Evolutionary conservation across 2,329 filamentous ascomycete species (phyloP), one percentile per base, ranked within the genome.

Genomic region (Ophiostoma sp.): DNA sequence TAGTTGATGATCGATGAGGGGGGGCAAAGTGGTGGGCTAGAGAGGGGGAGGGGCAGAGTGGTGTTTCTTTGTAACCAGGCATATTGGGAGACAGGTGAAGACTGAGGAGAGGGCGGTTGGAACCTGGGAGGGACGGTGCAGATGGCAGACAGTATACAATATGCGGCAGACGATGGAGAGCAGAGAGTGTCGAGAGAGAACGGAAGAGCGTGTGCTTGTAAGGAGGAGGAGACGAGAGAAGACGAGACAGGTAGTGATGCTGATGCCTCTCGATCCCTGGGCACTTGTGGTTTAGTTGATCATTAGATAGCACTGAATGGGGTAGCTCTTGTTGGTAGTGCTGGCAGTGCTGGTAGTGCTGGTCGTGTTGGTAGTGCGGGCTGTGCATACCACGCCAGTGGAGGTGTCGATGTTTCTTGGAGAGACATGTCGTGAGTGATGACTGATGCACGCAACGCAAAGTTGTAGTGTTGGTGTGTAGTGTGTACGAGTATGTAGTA

Each of bases 1-100:
- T 64, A 64, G 18, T 64, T 64, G 63, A 42, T 64, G 63, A 64
- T 64, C 63, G 11, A 64, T 64, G 41, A 27, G 55, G 55, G 18
- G 62, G 42, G 41, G 63, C 11, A 18, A 64, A 27, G 40, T 18
- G 41, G 41, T n/a, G 18, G 63, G 42, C 27, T 36, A 64, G 42
- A n/a, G 41, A 44, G 62, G 40, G 41, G 62, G 41, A 44, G 62
- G 40, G 41, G 62, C 62, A 41, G 63, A 64, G n/a, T 41, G 41
- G 27, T 44, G 4, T 47, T 64, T 45, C 63, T 64, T 64, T 64
- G 63, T 42, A 8, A 12, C 38, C 41, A 41, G 16, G 12, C 55
- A 14, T 4, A 62, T 62, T 42, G 55, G 55, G 5, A 27, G 18
- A 55, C 49, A 55, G 27, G 18, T 55, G 47, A n/a, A 52, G n/a